Percentiles rank a stretch among this genome's conserved stretches.
Evolutionary conservation across 176 grass and related monocot species (phyloP).

Genomic region (bread wheat (Triticum aestivum)): IWGSC_CS_RefSeq_v2.1 NC_057798.1:654548535-654549034

Average conservation of each 20-base stretch:
- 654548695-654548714: too few species aligned
- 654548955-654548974: slow-evolving; percentile 49
- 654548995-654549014: slow-evolving; percentile 68
- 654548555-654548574: too few species aligned
- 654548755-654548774: not conserved
- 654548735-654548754: not conserved
- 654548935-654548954: slow-evolving; percentile 21
- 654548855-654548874: slow-evolving; percentile 20
- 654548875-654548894: slow-evolving; percentile 57
- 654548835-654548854: not conserved
- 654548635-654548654: not conserved
- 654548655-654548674: not conserved
- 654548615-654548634: too few species aligned
- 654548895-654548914: slow-evolving; percentile 75
- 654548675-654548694: not conserved
- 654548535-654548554: too few species aligned
- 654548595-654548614: too few species aligned
- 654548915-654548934: slow-evolving; percentile 18
- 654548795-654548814: slow-evolving; percentile 65
- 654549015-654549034: slow-evolving; percentile 90
- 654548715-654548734: not conserved
- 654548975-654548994: slow-evolving; percentile 73
- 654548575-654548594: too few species aligned
- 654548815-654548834: slow-evolving; percentile 43
- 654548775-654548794: slow-evolving; percentile 3